Evolutionary conservation across 176 grass and related monocot species (phyloP), one percentile per base, ranked within the genome.

Genomic region (Carex parvula): DNA sequence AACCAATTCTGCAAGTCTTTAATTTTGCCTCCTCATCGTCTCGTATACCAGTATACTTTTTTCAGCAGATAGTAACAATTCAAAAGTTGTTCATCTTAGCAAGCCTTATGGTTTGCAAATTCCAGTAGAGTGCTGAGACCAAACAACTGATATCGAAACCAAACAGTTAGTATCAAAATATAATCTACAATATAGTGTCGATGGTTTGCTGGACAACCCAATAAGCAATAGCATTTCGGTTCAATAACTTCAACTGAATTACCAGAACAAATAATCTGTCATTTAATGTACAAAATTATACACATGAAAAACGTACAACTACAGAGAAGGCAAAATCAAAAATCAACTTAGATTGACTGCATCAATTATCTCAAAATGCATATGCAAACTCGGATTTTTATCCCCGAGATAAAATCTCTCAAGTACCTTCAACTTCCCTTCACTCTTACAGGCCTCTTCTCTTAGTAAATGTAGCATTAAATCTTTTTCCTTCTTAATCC

Each of bases 291-390:
- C 26, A 79, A 58, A 61, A 39, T 33, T 42, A 35, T 44, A 21
- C 17, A 61, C 15, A 63, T 1, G 17, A 81, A 20, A 71, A 60
- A 80, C 12, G 50, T 55, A 58, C 13, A 59, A 79, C 50, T 18
- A 58, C 35, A 44, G 16, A 21, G 35, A 71, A 79, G 24, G 22
- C 11, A 6, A 12, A 35, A 59, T 35, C 32, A 12, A 60, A 44
- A 37, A 18, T 62, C 15, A 89, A 52, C 8, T 42, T 33, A 79
- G 41, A 39, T 50, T 41, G 16, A 41, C 72, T 53, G n/a, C 71
- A 86, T 90, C 61, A 57, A 84, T 62, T 4, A 22, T 20, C 63
- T 67, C 32, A 54, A 86, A 22, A 50, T 59, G 24, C 84, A 73
- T 83, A 61, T 58, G 68, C 88, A 84, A 52, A 65, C 32, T 84